Evolutionary conservation across 2,329 filamentous ascomycete genomes (phyloP), one percentile per base, ranked within the genome.

Genomic region (Colletotrichum sp.): DNA sequence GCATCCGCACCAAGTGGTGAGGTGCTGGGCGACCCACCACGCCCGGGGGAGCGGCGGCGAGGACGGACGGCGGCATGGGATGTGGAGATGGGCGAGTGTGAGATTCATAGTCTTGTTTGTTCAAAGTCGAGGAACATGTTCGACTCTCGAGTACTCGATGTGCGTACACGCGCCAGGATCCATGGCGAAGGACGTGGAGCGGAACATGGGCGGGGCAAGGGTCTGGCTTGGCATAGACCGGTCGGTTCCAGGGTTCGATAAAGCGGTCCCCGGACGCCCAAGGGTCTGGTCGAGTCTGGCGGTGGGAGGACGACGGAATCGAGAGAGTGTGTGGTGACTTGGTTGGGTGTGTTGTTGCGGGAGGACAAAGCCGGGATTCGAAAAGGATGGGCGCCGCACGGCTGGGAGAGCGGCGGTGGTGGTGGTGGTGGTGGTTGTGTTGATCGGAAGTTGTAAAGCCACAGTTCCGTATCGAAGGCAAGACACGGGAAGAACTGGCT

Each of bases 231-330:
- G 71, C 71, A 55, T 51, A 36, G 63, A 27, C 62, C 55, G 34
- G 68, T 47, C 67, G 66, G 16, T 55, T 72, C 64, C 59, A 59
- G 64, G 70, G 70, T 36, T 69, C 66, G 66, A 72, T 43, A 70
- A 64, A 51, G 51, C 43, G 51, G 59, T 16, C 33, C 65, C 58
- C 21, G 38, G 36, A 34, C 27, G 27, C 27, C 16, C 33, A 57
- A 36, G 54, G 51, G 69, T 66, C 63, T 73, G 16, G 62, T 66
- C n/a, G 27, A 31, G 59, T 70, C 54, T 64, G 21, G 58, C 51
- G 58, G 33, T 64, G 66, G 70, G 27, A 69, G 29, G 57, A 51
- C 43, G 16, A 8, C 27, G 15, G 31, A 66, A 47, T 12, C 27
- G 27, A 33, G 33, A 47, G 34, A 11, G 29, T 5, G 59, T 5